These are phyloP conservation scores for Beauveria australis DNA, from an alignment of 2,329 filamentous ascomycete species.

Conservation along the genomic window DNA sequence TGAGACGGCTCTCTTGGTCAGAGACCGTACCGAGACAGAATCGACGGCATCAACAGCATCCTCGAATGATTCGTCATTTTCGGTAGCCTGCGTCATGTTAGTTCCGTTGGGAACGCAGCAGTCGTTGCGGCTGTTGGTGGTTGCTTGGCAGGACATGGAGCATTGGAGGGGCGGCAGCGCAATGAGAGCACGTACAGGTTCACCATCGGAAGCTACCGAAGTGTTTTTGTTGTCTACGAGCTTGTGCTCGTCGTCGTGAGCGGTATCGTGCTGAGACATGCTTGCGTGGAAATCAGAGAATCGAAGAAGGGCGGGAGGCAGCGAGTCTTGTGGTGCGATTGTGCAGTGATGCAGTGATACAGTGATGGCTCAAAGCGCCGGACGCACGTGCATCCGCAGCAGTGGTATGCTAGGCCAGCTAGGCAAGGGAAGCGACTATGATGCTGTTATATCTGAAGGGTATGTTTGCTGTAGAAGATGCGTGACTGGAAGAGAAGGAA, in stretches of 20 bases:
- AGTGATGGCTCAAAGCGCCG: background rate
- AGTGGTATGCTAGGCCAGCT: slow-evolving; percentile 7
- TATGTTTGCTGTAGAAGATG: slow-evolving; percentile 8
- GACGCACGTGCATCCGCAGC: slow-evolving; percentile 8
- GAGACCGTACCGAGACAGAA: slow-evolving; percentile 49
- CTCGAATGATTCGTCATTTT: slow-evolving; percentile 53
- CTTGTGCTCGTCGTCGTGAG: slow-evolving; percentile 8
- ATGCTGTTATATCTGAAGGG: slow-evolving; percentile 9
- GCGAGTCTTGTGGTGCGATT: background rate
- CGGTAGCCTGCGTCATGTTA: slow-evolving; percentile 19
- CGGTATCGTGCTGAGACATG: slow-evolving; percentile 16
- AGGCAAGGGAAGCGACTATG: background rate
- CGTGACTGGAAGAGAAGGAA: background rate
- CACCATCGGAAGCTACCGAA: background rate
- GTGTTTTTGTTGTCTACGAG: background rate
- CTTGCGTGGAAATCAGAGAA: background rate
- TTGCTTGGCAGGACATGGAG: background rate
- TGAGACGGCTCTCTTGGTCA: slow-evolving; percentile 41
- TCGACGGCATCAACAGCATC: slow-evolving; percentile 64
- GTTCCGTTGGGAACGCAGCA: slow-evolving; percentile 11
- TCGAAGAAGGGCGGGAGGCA: background rate
- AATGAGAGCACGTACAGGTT: background rate
- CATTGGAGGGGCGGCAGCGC: background rate
- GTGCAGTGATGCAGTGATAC: slow-evolving; percentile 1
- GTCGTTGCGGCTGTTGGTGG: background rate